Conservation (phyloP, 176 grass and related monocot species). For the barley (Hordeum vulgare) region MorexV3_pseudomolecules_assembly NC_058519.1:457741665-457742164, state of each 20-base stretch:
- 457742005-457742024: too few relatives aligned
- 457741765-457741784: too few relatives aligned
- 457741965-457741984: not conserved
- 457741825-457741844: not conserved
- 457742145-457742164: not conserved
- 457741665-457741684: not conserved
- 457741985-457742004: not conserved
- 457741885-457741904: not conserved
- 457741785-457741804: too few relatives aligned
- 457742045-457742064: not conserved
- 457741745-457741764: not conserved
- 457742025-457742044: not conserved
- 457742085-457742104: not conserved
- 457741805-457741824: not conserved
- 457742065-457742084: not conserved
- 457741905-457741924: not conserved
- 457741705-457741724: too few relatives aligned
- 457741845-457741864: not conserved
- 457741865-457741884: not conserved
- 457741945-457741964: not conserved
- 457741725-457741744: not conserved
- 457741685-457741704: not conserved
- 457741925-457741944: not conserved
- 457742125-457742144: not conserved
- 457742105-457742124: not conserved